phyloP scores from a whole-genome alignment of 2,329 filamentous ascomycete genomes.

The Paraphaeosphaeria sporulosa region DNA sequence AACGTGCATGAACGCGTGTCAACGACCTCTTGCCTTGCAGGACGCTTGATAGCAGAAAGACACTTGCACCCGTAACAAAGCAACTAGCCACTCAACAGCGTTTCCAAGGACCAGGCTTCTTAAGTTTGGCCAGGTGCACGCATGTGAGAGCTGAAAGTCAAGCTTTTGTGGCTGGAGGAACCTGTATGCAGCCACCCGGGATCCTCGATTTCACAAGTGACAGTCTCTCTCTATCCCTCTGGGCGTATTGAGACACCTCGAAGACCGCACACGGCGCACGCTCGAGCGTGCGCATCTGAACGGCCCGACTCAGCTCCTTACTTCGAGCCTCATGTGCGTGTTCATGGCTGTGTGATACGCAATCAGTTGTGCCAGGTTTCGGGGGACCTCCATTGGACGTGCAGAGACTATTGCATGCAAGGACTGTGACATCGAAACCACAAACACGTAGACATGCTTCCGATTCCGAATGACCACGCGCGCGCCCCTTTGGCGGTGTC shows the following conservation, averaged over 20 bases:
- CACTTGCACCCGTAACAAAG: not conserved
- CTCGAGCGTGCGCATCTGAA: not conserved
- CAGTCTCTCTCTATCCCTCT: not conserved
- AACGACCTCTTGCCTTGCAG: constrained; percentile 1
- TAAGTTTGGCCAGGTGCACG: not conserved
- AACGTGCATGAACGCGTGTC: constrained; percentile 7
- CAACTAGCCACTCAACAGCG: not conserved
- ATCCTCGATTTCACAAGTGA: not conserved
- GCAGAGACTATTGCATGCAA: constrained; percentile 13
- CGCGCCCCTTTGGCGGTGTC: constrained; percentile 3
- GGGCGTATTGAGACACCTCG: no score
- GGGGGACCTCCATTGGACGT: constrained; percentile 4
- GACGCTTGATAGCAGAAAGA: constrained; percentile 3
- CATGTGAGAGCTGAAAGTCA: not conserved
- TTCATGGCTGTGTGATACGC: not conserved
- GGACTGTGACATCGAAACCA: constrained; percentile 15
- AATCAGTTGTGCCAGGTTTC: constrained; percentile 1
- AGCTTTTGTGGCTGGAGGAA: constrained; percentile 6
- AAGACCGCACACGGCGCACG: not conserved
- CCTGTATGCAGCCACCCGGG: not conserved
- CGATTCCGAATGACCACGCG: constrained; percentile 11
- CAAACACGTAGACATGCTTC: constrained; percentile 13
- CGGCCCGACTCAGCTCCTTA: constrained; percentile 2
- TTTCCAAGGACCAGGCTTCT: not conserved
- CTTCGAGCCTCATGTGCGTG: not conserved